Percentiles rank a stretch among this genome's conserved stretches.
Evolutionary conservation across 495 filamentous ascomycete species (phyloP).

Genomic region (Hyaloscypha finlandica): DNA sequence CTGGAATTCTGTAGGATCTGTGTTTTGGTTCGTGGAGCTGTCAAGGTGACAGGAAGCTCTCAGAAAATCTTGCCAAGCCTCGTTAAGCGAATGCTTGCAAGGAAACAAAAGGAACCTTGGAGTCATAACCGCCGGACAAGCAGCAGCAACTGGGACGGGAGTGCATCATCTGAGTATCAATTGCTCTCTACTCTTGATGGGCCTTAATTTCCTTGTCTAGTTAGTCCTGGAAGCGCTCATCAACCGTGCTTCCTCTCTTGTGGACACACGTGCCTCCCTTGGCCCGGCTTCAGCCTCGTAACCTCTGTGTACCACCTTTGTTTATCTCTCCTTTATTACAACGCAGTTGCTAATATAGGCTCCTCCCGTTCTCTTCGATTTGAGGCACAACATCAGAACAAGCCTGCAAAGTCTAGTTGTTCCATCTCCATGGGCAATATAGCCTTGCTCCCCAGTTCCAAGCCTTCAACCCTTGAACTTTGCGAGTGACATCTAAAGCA

Average conservation of each 20-base stretch:
- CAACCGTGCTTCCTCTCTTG: too few relatives aligned
- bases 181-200: background rate
- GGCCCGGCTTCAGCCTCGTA: too few relatives aligned
- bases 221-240: background rate
- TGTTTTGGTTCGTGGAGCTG: background rate
- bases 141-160: background rate
- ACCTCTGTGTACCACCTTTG: too few relatives aligned
- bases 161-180: background rate
- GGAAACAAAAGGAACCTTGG: background rate
- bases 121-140: background rate
- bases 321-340: background rate
- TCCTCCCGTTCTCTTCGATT: background rate
- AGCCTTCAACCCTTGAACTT: slow-evolving; percentile 72
- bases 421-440: background rate
- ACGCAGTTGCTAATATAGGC: too few relatives aligned
- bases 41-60: background rate
- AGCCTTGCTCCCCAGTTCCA: background rate
- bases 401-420: background rate
- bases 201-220: background rate
- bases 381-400: background rate
- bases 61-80: background rate
- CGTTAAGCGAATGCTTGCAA: background rate
- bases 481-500: slow-evolving; percentile 48
- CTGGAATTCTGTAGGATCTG: background rate
- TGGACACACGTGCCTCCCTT: too few relatives aligned